phyloP scores from a whole-genome alignment of 1,139 yeast genomes.

The Blastobotrys persicus region DNA sequence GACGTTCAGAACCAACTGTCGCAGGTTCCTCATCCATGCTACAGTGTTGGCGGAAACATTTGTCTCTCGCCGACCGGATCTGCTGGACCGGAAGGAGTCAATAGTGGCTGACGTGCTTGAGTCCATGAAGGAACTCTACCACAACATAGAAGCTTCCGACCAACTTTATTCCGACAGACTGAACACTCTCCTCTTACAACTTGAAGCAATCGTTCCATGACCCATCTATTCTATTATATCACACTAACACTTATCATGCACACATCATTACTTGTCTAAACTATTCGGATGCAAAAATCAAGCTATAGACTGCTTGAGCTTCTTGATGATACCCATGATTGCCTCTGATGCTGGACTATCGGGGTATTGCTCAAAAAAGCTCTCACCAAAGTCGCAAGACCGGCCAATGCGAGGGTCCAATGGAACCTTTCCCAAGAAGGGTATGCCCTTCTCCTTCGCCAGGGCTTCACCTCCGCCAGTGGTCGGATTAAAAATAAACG shows the following conservation, averaged over 20 bases:
- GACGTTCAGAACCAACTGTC: slow-evolving; percentile 16
- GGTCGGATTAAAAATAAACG: slow-evolving; percentile 88
- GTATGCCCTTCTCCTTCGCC: slow-evolving; percentile 73
- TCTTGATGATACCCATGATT: slow-evolving; percentile 68
- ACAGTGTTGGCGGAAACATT: slow-evolving; percentile 12
- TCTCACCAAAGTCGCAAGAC: slow-evolving; percentile 85
- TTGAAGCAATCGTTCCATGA: not conserved
- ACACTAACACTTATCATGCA: slow-evolving; percentile 1
- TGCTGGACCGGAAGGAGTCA: not conserved
- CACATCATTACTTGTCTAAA: not conserved
- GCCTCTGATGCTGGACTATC: slow-evolving; percentile 94
- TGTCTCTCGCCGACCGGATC: not conserved
- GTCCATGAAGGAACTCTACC: not conserved
- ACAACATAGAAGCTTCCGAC: not conserved
- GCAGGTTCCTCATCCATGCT: slow-evolving; percentile 19
- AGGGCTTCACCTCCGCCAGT: slow-evolving; percentile 93
- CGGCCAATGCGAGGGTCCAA: slow-evolving; percentile 92
- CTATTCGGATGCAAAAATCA: too few species aligned
- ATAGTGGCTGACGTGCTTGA: not conserved
- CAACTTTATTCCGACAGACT: slow-evolving; percentile 1
- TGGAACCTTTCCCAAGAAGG: slow-evolving; percentile 89
- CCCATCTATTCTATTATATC: too few species aligned
- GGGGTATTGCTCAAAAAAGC: slow-evolving; percentile 73
- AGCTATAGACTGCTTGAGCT: slow-evolving; percentile 17
- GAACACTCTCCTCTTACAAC: slow-evolving; percentile 1